Percentiles rank a stretch among this genome's conserved stretches.
Conservation (phyloP, 1,139 yeast genomes). For the Scheffersomyces titani region DNA sequence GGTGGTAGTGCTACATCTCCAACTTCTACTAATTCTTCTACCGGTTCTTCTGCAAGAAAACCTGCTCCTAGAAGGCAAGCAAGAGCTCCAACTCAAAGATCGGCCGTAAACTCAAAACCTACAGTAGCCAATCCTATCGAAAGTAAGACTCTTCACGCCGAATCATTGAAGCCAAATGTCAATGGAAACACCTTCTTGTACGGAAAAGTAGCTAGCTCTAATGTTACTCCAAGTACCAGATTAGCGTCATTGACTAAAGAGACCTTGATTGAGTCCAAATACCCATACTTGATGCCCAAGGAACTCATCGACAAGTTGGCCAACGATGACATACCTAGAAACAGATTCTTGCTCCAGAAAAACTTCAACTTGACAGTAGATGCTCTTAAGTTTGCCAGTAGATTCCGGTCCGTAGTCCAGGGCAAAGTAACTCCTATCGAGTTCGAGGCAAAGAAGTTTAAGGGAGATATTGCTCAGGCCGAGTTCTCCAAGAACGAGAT, state of each 20-base stretch:
- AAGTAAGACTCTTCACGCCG: constrained; percentile 15
- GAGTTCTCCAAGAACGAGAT: constrained; percentile 21
- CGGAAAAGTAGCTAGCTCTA: constrained; percentile 39
- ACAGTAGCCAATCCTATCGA: neutral
- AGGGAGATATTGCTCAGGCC: constrained; percentile 15
- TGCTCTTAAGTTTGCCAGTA: constrained; percentile 21
- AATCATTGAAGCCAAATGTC: constrained; percentile 24
- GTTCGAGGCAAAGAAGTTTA: constrained; percentile 7
- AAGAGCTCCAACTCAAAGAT: constrained; percentile 3
- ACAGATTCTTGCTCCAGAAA: constrained; percentile 37
- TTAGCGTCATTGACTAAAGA: constrained; percentile 46
- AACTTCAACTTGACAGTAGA: constrained; percentile 31
- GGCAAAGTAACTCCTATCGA: constrained; percentile 28
- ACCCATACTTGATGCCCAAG: constrained; percentile 46
- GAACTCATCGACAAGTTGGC: constrained; percentile 31
- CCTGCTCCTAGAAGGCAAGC: constrained; percentile 1
- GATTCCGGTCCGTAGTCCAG: constrained; percentile 34
- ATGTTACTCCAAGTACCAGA: constrained; percentile 34
- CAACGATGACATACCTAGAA: constrained; percentile 24
- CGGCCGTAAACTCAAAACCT: neutral
- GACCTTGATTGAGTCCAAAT: constrained; percentile 39
- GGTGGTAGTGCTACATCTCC: neutral
- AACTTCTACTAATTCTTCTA: neutral
- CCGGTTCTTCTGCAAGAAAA: neutral
- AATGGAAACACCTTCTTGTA: constrained; percentile 36